These are phyloP conservation scores for Cystobasidium onofrii DNA, from an alignment of 768 basidiomycete species.

Conservation along the genomic window DNA sequence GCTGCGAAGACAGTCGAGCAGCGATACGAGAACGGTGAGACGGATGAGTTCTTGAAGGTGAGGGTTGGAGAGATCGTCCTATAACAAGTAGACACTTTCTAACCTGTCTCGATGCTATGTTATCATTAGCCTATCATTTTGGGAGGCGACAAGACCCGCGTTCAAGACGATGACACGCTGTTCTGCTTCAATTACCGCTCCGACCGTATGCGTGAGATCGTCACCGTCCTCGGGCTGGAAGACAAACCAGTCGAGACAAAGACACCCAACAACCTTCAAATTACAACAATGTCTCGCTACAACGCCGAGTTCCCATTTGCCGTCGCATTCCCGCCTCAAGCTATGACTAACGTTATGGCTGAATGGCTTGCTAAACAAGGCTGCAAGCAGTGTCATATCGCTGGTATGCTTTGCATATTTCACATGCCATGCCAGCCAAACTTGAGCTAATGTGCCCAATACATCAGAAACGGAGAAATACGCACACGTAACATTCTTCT, in stretches of 20 bases:
- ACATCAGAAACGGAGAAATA: constrained; percentile 89
- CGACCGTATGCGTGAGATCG: constrained; percentile 88
- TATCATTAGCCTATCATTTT: constrained; percentile 15
- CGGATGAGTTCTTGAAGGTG: constrained; percentile 92
- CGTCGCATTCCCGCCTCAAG: constrained; percentile 85
- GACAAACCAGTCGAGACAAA: constrained; percentile 77
- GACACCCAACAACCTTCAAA: constrained; percentile 69
- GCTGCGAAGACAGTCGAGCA: constrained; percentile 55
- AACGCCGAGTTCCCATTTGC: constrained; percentile 82
- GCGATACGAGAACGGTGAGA: constrained; percentile 74
- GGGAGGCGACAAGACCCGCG: constrained; percentile 17
- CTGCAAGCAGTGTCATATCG: constrained; percentile 78
- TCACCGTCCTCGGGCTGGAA: constrained; percentile 66
- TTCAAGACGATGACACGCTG: constrained; percentile 68
- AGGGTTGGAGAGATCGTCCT: constrained; percentile 55
- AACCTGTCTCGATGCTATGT: too few species aligned
- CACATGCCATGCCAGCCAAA: too few species aligned
- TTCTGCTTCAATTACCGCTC: constrained; percentile 98
- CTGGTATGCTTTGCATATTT: too few species aligned
- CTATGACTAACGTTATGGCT: constrained; percentile 87
- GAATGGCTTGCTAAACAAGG: constrained; percentile 77
- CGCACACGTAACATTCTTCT: constrained; percentile 96
- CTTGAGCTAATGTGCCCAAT: too few species aligned
- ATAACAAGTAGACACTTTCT: too few species aligned
- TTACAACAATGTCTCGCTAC: constrained; percentile 90